Base-by-base conservation (phyloP, 192 early-diverging fungal genomes). In the Mortierella alpina region DNA sequence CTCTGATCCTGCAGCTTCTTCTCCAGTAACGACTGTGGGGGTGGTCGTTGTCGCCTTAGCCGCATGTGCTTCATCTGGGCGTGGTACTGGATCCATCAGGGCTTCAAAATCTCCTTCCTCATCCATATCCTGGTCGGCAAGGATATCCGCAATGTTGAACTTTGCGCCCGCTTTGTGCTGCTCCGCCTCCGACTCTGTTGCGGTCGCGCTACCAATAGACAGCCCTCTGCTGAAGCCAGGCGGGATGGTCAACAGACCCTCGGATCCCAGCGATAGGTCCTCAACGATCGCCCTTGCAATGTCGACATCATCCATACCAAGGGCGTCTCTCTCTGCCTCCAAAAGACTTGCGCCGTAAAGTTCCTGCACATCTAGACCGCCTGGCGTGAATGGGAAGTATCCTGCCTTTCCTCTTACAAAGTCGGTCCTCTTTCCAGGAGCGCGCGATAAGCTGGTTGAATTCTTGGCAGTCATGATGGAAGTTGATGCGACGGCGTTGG, bases 361-460 rank as follows among this genome's bases (percentile, higher is more conserved):
- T 44, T 82, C 85, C 67, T 87, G 85, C 4, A 65, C 40, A 31
- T 86, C 91, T 66, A 92, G 75, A 18, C 93, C 92, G 70, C 88
- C 95, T 6, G 94, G 94, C 6, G 91, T 87, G 75, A 96, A 96
- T 1, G 94, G 95, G 56, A 92, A 84, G 56, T 90, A 87, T 7
- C 88, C 84, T 5, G 90, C 88, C 20, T 82, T 83, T 12, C 95
- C 94, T 14, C 90, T 85, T 1, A 95, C 93, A 69, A 93, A 95
- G 68, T 92, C 86, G n/a, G 85, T 66, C 20, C 83, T 54, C 5
- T 73, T 79, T 1, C 86, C 84, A 60, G 91, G 86, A 14, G 87
- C 86, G 18, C 95, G 85, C 2, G 84, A 74, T 15, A 96, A 86
- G n/a, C 91, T 92, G 0, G 92, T 92, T 20, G 95, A 93, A 66